Evolutionary conservation across 768 basidiomycete genomes (phyloP), one percentile per base, ranked within the genome.

Genomic region (Rhizopogon vesiculosus): DNA sequence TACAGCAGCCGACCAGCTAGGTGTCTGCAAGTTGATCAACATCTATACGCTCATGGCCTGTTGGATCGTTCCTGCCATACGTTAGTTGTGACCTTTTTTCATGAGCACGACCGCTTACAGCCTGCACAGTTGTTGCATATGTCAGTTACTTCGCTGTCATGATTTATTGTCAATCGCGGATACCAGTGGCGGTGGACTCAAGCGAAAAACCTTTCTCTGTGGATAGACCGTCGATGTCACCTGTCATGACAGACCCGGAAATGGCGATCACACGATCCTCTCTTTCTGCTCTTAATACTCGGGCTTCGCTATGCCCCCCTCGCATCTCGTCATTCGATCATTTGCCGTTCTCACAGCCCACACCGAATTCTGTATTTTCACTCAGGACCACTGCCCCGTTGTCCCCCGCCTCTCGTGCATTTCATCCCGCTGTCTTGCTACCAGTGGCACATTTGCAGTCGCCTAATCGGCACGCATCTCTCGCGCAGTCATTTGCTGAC

Each of bases 31-130:
- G 52, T 65, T 81, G 8, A 67, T 83, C 39, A 74, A 76, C 53
- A 61, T 77, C 5, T 83, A 75, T 58, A 76, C 83, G 38, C 56
- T 82, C 49, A 60, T 81, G 1, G 74, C 73, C 42, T 80, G 75
- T 60, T 86, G 84, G 84, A 61, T 82, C 41, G 66, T 75, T 49
- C 84, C 84, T 22, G 66, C 66, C 3, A 63, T 84, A 42, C 66
- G 84, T 86, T 56, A 58, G 83, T 69, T 61, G 43, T 55, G 42
- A 31, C 48, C 10, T 49, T 10, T 45, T 51, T 45, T 55, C 67
- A 42, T 25, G 15, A 9, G 38, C 7, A 40, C 16, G 4, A 12
- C 6, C 19, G n/a, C 18, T 63, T 9, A 56, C 42, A 51, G 54
- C 33, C 7, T 39, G 25, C 19, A 39, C 43, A 82, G 82, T 81